Evolutionary conservation across 1,284 basidiomycete genomes (phyloP), one percentile per base, ranked within the genome.

Genomic region (Polyporus tsugae): DNA sequence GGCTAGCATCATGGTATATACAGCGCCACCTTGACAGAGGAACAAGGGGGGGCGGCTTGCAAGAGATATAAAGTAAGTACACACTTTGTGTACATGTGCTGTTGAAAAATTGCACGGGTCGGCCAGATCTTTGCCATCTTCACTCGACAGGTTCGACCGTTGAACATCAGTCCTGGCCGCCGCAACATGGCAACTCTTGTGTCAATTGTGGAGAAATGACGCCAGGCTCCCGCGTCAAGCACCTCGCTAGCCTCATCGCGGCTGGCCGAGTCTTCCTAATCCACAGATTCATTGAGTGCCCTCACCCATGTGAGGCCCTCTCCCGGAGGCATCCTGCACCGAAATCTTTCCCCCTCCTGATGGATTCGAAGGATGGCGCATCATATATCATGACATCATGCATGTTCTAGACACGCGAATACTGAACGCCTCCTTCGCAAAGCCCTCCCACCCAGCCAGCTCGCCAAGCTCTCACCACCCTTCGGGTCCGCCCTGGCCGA

Each of bases 111-210:
- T 25, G 22, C 22, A 52, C 22, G 22, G 46, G 46, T 25, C 46
- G 46, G 46, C 22, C 38, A 25, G 36, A 39, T 39, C 38, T 17
- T 13, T 22, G 22, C 19, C 22, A 41, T 29, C 58, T 60, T 42
- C n/a, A 7, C 38, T 41, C 22, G 38, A 39, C 58, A 60, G 58
- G 38, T 39, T 60, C 38, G 4, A 29, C 22, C 58, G 58, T 60
- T 60, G 36, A 36, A 41, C 58, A 60, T 41, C 58, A 29, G 38
- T 22, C 58, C 58, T 60, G 58, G n/a, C 22, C 7, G 6, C 36
- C 38, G 58, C 38, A 22, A 41, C 35, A 41, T 60, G 19, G 36
- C n/a, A 39, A 25, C 4, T 17, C 38, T 59, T 0, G 38, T 60
- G 38, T 38, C 58, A 11, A 39, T 3, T 39, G 22, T 25, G 58